Percentiles rank a stretch among this genome's conserved stretches.
Evolutionary conservation across 129 eudicot species (phyloP).

Genomic region (Flaveria ramosissima): DNA sequence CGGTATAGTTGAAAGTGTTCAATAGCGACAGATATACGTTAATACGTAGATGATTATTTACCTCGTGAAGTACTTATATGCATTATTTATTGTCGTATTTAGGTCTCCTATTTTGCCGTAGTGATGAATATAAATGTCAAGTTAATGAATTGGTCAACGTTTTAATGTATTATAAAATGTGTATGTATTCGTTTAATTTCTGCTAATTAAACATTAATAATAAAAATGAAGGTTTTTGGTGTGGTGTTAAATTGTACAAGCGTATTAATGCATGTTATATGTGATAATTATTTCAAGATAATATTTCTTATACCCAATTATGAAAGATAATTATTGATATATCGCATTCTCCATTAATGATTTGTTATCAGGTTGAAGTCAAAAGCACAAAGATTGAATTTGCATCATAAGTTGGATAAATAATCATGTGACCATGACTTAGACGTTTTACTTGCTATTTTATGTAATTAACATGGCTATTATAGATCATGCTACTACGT

Average conservation of each 20-base stretch:
- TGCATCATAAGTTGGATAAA: conserved; percentile 29
- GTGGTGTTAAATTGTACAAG: conserved; percentile 27
- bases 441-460: conserved; percentile 24
- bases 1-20: no score
- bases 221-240: conserved; percentile 12
- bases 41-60: no score
- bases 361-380: conserved; percentile 34
- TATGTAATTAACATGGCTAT: conserved; percentile 2
- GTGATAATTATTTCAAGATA: conserved; percentile 39
- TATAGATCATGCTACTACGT: background rate
- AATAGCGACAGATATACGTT: no score
- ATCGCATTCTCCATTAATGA: conserved; percentile 32
- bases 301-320: conserved; percentile 37
- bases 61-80: background rate
- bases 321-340: conserved; percentile 34
- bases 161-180: background rate
- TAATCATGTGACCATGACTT: conserved; percentile 37
- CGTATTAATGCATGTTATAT: conserved; percentile 20
- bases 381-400: conserved; percentile 46
- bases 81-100: no score
- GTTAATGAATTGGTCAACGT: background rate
- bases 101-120: no score
- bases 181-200: background rate
- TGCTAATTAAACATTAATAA: background rate
- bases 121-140: no score